phyloP scores from a whole-genome alignment of 768 basidiomycete species.

The Suillus subluteus region DNA sequence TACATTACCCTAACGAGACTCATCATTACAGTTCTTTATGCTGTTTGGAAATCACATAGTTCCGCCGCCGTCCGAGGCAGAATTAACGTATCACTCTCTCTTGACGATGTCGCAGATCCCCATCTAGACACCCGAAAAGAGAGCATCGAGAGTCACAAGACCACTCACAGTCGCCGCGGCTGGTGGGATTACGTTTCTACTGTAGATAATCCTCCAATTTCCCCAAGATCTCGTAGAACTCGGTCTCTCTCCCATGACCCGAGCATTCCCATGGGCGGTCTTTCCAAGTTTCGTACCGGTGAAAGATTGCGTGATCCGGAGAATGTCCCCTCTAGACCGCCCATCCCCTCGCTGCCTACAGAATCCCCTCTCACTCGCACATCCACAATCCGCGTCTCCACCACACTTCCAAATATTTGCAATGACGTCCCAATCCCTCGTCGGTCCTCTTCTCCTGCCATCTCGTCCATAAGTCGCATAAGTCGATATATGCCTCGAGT shows the following conservation, averaged over 20 bases:
- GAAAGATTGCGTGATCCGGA: slow-evolving; percentile 8
- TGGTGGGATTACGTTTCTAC: slow-evolving; percentile 63
- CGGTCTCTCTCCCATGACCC: slow-evolving; percentile 12
- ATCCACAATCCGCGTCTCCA: slow-evolving; percentile 22
- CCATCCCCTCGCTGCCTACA: slow-evolving; percentile 15
- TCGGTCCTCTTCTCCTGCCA: slow-evolving; percentile 25
- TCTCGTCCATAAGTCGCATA: slow-evolving; percentile 44
- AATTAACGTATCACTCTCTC: slow-evolving; percentile 53
- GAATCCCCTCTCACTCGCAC: slow-evolving; percentile 15
- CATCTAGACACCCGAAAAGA: slow-evolving; percentile 12
- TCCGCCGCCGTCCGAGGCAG: slow-evolving; percentile 57
- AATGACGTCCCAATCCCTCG: slow-evolving; percentile 19
- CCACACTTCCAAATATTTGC: slow-evolving; percentile 16
- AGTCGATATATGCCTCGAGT: slow-evolving; percentile 55
- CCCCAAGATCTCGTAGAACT: slow-evolving; percentile 5
- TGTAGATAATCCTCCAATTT: slow-evolving; percentile 11
- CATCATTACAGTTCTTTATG: slow-evolving; percentile 50
- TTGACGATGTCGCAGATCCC: slow-evolving; percentile 41
- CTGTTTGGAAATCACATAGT: slow-evolving; percentile 55
- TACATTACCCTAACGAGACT: not conserved
- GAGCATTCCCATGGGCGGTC: slow-evolving; percentile 9
- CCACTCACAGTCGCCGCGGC: slow-evolving; percentile 35
- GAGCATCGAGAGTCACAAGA: slow-evolving; percentile 6
- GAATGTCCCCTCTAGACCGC: slow-evolving; percentile 6
- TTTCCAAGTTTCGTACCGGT: not conserved